Conservation (phyloP, 345 rosid species). For the Sapria himalayana region DNA sequence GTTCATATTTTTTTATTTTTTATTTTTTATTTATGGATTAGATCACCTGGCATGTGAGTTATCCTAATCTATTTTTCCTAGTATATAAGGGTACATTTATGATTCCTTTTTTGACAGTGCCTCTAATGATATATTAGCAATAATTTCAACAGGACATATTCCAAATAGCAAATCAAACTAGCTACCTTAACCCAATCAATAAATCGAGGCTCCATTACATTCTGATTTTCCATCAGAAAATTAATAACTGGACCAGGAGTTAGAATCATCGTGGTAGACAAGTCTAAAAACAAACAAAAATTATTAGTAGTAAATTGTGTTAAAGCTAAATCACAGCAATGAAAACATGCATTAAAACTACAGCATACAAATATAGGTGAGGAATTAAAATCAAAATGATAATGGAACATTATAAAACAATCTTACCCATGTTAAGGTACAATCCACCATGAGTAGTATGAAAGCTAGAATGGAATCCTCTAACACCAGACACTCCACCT, state of each 20-base stretch:
- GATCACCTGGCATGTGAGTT: too few species aligned
- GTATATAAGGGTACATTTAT: too few species aligned
- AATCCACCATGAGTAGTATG: constrained; percentile 67
- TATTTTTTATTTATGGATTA: too few species aligned
- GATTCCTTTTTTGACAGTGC: too few species aligned
- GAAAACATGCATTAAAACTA: constrained; percentile 1
- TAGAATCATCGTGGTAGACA: constrained; percentile 57
- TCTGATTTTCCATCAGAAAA: constrained; percentile 41
- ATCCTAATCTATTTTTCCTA: too few species aligned
- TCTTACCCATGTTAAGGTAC: constrained; percentile 61
- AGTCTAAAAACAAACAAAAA: constrained; percentile 39
- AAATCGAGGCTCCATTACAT: constrained; percentile 25
- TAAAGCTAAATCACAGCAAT: too few species aligned
- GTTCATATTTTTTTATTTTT: too few species aligned
- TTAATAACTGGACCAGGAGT: constrained; percentile 59
- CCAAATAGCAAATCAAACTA: background rate
- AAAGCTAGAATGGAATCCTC: constrained; percentile 79
- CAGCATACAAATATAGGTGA: background rate
- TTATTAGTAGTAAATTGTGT: too few species aligned
- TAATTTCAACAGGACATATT: too few species aligned
- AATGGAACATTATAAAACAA: constrained; percentile 4
- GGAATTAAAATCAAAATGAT: background rate
- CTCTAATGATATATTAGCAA: too few species aligned
- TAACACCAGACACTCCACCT: constrained; percentile 42
- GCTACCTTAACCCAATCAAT: constrained; percentile 71